Evolutionary conservation across 345 rosid genomes (phyloP).

Genomic region (Citrus reticulata): DNA sequence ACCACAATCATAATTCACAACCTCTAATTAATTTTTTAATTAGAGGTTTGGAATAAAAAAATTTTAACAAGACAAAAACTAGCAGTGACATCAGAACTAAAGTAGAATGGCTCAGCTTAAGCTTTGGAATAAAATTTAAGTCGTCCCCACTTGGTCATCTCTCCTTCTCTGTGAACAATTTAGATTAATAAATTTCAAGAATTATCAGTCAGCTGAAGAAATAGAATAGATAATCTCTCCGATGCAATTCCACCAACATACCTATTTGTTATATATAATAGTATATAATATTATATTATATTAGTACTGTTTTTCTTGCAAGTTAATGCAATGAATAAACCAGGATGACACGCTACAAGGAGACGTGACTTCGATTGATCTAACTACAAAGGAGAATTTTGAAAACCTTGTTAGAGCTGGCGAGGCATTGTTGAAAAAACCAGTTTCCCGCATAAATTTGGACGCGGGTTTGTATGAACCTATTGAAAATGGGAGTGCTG

Average conservation of each 20-base stretch:
- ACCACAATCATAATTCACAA: no score
- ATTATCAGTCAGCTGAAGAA: neutral
- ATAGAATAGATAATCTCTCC: neutral
- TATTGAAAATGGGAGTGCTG: slow-evolving; percentile 33
- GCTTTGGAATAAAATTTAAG: no score
- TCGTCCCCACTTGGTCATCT: neutral
- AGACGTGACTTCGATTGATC: slow-evolving; percentile 36
- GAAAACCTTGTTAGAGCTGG: slow-evolving; percentile 49
- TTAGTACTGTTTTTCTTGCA: neutral
- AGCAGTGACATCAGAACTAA: no score
- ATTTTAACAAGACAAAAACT: no score
- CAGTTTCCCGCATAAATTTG: slow-evolving; percentile 36
- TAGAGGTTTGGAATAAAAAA: no score
- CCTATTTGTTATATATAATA: neutral
- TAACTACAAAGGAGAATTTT: slow-evolving; percentile 46
- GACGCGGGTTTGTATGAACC: slow-evolving; percentile 55
- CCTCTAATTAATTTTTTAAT: no score
- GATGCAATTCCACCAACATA: neutral
- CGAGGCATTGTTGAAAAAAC: slow-evolving; percentile 33
- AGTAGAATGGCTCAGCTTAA: no score
- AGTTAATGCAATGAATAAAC: neutral
- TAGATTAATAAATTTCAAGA: neutral
- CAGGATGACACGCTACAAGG: slow-evolving; percentile 52
- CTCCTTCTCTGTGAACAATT: neutral
- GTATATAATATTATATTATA: neutral